A percentile compares a stretch with the other conserved stretches of the same genome.
phyloP scores from a whole-genome alignment of 2,329 filamentous ascomycete species.

The Peltaster fructicola region DNA sequence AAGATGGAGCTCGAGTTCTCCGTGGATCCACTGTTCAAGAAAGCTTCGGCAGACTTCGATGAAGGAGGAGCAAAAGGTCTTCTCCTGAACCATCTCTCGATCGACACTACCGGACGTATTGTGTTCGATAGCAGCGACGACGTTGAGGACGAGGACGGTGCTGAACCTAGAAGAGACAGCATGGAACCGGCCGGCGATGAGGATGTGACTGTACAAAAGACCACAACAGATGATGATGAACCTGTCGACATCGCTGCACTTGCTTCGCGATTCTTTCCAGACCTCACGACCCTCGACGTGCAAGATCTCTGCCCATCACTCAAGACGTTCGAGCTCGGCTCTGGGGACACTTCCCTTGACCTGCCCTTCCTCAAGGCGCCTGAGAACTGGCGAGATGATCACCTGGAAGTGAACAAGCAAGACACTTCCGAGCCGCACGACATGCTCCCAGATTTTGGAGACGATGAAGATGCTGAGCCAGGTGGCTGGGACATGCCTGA shows the following conservation, averaged over 20 bases:
- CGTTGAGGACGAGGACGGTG: constrained; percentile 33
- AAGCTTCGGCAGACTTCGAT: constrained; percentile 94
- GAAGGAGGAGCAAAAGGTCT: constrained; percentile 94
- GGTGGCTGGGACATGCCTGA: constrained; percentile 34
- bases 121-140: constrained; percentile 98
- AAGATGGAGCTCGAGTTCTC: constrained; percentile 96
- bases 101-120: constrained; percentile 78
- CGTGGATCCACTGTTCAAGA: constrained; percentile 97
- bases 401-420: constrained; percentile 34
- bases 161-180: constrained; percentile 18
- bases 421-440: too few relatives aligned
- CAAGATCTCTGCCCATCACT: constrained; percentile 90
- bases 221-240: constrained; percentile 22
- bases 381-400: constrained; percentile 64
- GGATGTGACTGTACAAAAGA: constrained; percentile 27
- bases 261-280: constrained; percentile 68
- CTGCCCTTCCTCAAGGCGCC: constrained; percentile 75
- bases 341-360: constrained; percentile 67
- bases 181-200: constrained; percentile 27
- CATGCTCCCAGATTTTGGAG: background rate
- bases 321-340: constrained; percentile 82
- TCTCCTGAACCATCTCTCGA: constrained; percentile 88
- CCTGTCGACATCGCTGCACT: constrained; percentile 58
- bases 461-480: constrained; percentile 30
- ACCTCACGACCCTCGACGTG: constrained; percentile 56